Conservation (phyloP, 2,329 filamentous ascomycete genomes). For the Penicillium digitatum region DNA sequence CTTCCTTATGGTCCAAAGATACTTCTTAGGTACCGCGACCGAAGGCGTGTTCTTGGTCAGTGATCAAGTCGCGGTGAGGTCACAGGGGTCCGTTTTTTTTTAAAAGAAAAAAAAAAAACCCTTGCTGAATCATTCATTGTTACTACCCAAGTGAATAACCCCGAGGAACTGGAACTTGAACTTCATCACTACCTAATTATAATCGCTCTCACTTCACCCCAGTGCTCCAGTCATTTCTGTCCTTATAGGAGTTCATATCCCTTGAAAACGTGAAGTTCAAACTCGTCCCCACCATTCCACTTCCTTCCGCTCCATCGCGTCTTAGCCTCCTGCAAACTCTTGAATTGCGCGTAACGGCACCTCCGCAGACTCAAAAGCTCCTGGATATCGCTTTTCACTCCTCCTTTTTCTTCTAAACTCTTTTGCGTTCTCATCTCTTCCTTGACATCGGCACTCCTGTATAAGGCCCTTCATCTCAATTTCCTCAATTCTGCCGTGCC, state of each 20-base stretch:
- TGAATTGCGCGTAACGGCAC: conserved; percentile 14
- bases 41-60: not conserved
- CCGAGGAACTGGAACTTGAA: conserved; percentile 1
- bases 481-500: not conserved
- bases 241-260: conserved; percentile 7
- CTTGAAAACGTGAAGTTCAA: conserved; percentile 9
- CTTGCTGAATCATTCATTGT: conserved; percentile 1
- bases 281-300: conserved; percentile 12
- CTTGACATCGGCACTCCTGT: not conserved
- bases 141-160: not conserved
- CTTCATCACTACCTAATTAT: not conserved
- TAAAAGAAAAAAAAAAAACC: not conserved
- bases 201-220: not conserved
- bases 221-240: not conserved
- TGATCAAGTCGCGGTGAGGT: not conserved
- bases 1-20: not conserved
- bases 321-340: conserved; percentile 14
- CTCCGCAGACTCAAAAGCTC: not conserved
- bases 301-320: conserved; percentile 13
- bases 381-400: not conserved
- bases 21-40: not conserved
- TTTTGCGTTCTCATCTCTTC: not conserved
- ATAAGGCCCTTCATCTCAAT: conserved; percentile 1
- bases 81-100: not conserved
- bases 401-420: not conserved